Conservation (phyloP, 1,284 basidiomycete genomes). For the Sporisorium scitamineum region DNA sequence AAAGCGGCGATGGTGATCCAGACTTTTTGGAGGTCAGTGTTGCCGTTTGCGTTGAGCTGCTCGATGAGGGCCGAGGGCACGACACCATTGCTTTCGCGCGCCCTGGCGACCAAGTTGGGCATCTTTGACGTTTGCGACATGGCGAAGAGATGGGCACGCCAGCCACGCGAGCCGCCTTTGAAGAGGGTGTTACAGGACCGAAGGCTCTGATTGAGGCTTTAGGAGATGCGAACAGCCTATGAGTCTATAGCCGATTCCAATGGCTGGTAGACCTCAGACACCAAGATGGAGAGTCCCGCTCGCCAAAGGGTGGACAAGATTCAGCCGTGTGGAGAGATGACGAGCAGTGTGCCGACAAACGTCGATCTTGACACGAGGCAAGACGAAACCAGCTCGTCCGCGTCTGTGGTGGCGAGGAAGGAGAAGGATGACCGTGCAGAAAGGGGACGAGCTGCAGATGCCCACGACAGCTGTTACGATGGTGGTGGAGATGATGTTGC, state of each 20-base stretch:
- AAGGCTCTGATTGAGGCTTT: neutral
- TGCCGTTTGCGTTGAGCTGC: slow-evolving; percentile 47
- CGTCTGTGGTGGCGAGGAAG: neutral
- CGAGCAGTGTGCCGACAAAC: neutral
- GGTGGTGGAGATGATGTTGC: neutral
- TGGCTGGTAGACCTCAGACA: neutral
- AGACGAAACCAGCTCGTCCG: slow-evolving; percentile 5
- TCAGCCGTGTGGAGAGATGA: neutral
- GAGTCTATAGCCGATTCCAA: neutral
- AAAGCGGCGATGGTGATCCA: slow-evolving; percentile 55
- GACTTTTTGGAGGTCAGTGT: slow-evolving; percentile 44
- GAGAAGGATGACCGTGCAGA: neutral
- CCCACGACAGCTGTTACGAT: neutral
- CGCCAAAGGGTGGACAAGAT: slow-evolving; percentile 1
- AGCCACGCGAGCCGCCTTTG: slow-evolving; percentile 10
- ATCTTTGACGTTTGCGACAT: slow-evolving; percentile 17
- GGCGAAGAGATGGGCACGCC: slow-evolving; percentile 5
- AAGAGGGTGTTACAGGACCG: no score
- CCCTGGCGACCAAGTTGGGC: slow-evolving; percentile 12
- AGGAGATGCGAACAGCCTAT: neutral
- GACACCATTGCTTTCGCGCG: slow-evolving; percentile 18
- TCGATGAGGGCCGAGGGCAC: slow-evolving; percentile 37
- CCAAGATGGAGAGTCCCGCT: slow-evolving; percentile 9
- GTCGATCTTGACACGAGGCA: neutral
- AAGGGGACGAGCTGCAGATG: neutral